Base-by-base conservation (phyloP, 1,284 basidiomycete genomes). In the Sporisorium iseilematis-ciliati region DNA sequence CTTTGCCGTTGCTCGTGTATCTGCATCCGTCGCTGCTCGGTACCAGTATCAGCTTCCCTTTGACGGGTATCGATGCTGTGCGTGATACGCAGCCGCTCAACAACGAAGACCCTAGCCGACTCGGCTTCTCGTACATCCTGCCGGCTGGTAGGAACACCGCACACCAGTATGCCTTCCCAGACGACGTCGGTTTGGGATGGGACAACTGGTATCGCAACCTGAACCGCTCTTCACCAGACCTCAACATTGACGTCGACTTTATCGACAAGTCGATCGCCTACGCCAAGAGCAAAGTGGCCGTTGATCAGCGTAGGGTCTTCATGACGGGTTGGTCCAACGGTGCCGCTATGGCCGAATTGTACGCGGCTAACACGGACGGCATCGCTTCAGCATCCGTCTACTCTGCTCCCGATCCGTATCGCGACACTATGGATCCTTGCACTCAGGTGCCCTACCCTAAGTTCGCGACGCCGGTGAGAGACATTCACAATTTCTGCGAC, bases 191-290 rank as follows among this genome's bases (percentile, higher is more conserved):
- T 2, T 26, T 64, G n/a, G 68, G 68, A 12, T 66, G 68, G 68
- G 68, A 71, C 60, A 65, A 71, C 29, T 71, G 68, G 68, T 66
- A 66, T 41, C 60, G 68, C 51, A 71, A 71, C 52, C 21, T 66
- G 5, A 63, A 71, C 23, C 68, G 68, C 14, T 52, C 46, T 3
- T 71, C 68, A 14, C 41, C 57, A 14, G 46, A 35, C 16, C 52
- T 71, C 45, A 71, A 71, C 40, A 48, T 55, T n/a, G 67, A 70
- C 42, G 67, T 63, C 20, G 61, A 64, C 40, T 70, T 63, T 21
- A 52, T 71, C 40, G 63, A 66, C 53, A 57, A 66, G 52, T 38
- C 62, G 2, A 71, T 65, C 50, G 48, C 62, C 10, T 66, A 60
- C 14, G 63, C 57, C 43, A 66, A 67, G 26, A 43, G 11, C 18